Base-by-base conservation (phyloP, 31 red algal genomes). In the Asparagopsis taxiformis region DNA sequence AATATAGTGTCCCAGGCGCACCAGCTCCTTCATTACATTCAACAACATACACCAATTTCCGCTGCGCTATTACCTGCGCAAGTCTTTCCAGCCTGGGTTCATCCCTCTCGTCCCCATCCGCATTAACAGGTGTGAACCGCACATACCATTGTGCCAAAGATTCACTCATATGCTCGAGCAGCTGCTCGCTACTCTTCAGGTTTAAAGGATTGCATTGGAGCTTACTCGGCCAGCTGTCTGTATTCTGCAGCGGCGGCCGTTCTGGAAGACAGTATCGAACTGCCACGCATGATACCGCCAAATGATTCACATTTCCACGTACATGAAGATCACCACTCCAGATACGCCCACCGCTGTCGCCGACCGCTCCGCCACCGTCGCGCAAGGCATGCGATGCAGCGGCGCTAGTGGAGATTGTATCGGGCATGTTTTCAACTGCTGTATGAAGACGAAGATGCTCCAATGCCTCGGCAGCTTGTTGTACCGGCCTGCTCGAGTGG, bases 81-180 rank as follows among this genome's bases (percentile, higher is more conserved):
- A 90, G 62, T 25, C 82, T 31, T 11, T 55, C 61, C 0, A 81
- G 43, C 54, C 55, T 53, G 19, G 52, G 46, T 23, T 66, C 33
- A 7, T 63, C 29, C 21, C 38, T 26, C n/a, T 90, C 86, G n/a
- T 36, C 20, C 10, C 51, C 68, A 6, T 62, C 38, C 0, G 21
- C 22, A 25, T 83, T 70, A 20, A 91, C 25, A 17, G 78, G 57
- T 28, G 50, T 52, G 56, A 91, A 84, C 9, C 49, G 62, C 6
- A 70, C 88, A 68, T 77, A 83, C 88, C 88, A 84, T 34, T 91
- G 79, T 19, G 85, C 55, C 11, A 22, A 2, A 3, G 48, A 32
- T 15, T 65, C 55, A 41, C 43, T 60, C 29, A 66, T 63, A 15
- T 74, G 33, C 13, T 66, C 46, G 36, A 65, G 24, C 19, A 85